Evolutionary conservation across 257 asterid species (phyloP), one percentile per base, ranked within the genome.

Genomic region (Hygrophila difformis): DNA sequence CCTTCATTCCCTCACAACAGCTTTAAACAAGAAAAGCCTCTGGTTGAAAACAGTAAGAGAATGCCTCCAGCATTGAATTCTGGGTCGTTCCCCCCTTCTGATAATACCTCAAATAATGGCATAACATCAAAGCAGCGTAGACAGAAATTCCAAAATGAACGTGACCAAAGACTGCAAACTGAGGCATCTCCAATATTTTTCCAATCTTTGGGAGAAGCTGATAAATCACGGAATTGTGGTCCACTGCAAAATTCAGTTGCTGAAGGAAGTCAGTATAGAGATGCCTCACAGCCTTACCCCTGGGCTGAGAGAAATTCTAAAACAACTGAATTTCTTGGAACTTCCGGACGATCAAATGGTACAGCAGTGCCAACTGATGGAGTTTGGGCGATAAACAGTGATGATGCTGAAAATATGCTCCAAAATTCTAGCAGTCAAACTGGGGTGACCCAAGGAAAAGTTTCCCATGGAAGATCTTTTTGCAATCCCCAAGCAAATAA

Each of bases 281-380:
- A 63, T 44, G 47, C 64, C 53, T 53, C 77, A 9, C 66, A 47
- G 16, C 62, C 44, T 60, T 42, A 70, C 21, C 53, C 52, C 24
- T 74, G 58, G 54, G 42, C 58, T 24, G 79, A 64, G 47, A 58
- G 48, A 48, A 40, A 53, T 38, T 34, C 60, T 28, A 71, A 59
- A 51, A 51, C 31, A 39, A 62, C 15, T 67, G 70, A 75, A 28
- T 45, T 2, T 5, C 58, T 62, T 17, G 66, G 61, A 56, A 54
- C 66, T 29, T 48, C 61, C 42, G 73, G 46, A 55, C 64, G 56
- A 53, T 59, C 74, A 57, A 66, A 60, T 60, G 68, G 69, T 48
- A 72, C 57, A 48, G 59, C 83, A 40, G 47, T 51, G 33, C 28
- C 64, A 28, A 55, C 78, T 17, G 59, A 57, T 17, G 73, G 64